phyloP scores from a whole-genome alignment of 202 grass and related monocot genomes.

The Brachypodium distachyon region DNA sequence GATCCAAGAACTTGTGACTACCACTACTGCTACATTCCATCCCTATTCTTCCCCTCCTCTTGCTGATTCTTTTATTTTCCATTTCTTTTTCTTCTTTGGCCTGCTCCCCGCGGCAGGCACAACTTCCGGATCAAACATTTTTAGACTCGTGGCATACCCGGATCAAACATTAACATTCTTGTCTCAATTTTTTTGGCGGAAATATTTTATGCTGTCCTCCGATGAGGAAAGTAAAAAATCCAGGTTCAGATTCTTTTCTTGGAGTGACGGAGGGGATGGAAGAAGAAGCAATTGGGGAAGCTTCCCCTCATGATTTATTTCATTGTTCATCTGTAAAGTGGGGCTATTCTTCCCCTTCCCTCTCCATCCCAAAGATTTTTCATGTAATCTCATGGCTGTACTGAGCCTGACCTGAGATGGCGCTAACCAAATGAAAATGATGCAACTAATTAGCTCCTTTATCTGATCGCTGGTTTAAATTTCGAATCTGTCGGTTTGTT shows the following conservation, averaged over 20 bases:
- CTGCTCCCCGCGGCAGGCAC: neutral
- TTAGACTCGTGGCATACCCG: neutral
- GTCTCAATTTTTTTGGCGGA: constrained; percentile 28
- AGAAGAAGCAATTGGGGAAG: constrained; percentile 14
- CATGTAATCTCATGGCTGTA: neutral
- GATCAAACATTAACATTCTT: constrained; percentile 39
- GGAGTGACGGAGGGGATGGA: constrained; percentile 5
- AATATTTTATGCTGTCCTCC: constrained; percentile 31
- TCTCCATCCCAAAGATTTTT: neutral
- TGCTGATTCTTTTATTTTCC: neutral
- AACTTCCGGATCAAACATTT: constrained; percentile 29
- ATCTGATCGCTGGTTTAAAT: neutral
- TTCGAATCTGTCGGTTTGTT: neutral
- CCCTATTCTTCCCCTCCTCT: constrained; percentile 4
- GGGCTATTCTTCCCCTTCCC: neutral
- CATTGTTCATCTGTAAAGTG: constrained; percentile 26
- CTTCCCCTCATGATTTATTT: neutral
- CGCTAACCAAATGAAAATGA: neutral
- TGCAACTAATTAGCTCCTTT: neutral
- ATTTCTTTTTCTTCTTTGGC: neutral
- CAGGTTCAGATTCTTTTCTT: neutral
- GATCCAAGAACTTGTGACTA: constrained; percentile 51
- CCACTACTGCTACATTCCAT: neutral
- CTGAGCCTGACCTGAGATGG: neutral
- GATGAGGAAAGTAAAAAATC: neutral